Conservation (phyloP, 805 yeast species). For the Sugiyamaella lignohabitans region DNA sequence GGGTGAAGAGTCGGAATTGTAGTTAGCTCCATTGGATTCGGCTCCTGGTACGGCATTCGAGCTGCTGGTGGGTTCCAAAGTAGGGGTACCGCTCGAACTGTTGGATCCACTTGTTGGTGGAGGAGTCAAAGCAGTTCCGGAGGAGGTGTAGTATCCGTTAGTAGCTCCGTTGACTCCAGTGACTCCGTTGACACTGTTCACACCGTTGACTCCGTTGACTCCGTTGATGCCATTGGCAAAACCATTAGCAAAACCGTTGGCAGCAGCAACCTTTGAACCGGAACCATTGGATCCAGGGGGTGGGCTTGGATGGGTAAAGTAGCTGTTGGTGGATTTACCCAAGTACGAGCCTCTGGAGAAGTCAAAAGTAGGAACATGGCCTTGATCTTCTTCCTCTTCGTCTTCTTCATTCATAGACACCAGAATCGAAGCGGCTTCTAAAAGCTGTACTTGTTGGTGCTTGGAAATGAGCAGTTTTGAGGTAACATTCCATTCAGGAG, state of each 20-base stretch:
- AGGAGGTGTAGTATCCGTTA: slow-evolving; percentile 2
- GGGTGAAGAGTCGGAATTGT: slow-evolving; percentile 6
- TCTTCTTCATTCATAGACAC: slow-evolving; percentile 58
- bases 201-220: too few relatives aligned
- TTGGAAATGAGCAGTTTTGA: slow-evolving; percentile 74
- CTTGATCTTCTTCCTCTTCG: slow-evolving; percentile 18
- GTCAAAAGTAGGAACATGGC: background rate
- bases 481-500: slow-evolving; percentile 90
- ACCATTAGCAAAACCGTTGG: too few relatives aligned
- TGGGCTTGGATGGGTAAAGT: too few relatives aligned
- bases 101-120: background rate
- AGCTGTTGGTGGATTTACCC: too few relatives aligned
- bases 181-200: too few relatives aligned
- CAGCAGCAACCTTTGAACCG: too few relatives aligned
- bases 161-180: background rate
- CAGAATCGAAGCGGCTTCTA: slow-evolving; percentile 65
- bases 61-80: background rate
- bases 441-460: slow-evolving; percentile 79
- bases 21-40: background rate
- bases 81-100: background rate
- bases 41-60: background rate
- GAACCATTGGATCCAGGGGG: too few relatives aligned
- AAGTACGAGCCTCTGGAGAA: too few relatives aligned
- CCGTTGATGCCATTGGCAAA: too few relatives aligned
- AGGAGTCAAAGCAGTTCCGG: slow-evolving; percentile 5